A percentile compares a stretch with the other conserved stretches of the same genome.
Evolutionary conservation across 768 basidiomycete species (phyloP).

Genomic region (Leccinum rimulosum): DNA sequence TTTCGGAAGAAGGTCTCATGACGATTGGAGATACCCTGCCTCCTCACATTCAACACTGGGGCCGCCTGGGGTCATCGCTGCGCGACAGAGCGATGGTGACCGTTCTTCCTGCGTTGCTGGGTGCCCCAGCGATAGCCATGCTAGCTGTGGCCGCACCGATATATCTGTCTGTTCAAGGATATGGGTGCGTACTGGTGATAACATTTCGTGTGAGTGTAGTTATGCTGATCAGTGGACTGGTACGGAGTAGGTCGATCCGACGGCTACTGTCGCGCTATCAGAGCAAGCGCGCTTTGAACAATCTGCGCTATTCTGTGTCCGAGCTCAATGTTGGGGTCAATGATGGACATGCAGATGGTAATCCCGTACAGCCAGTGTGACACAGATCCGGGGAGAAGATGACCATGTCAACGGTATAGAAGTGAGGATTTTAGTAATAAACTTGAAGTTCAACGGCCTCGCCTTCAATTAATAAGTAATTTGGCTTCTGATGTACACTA

Average conservation of each 20-base stretch:
- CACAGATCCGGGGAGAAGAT: not conserved
- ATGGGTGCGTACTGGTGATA: not conserved
- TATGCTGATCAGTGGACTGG: not conserved
- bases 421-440: too few species aligned
- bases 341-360: not conserved
- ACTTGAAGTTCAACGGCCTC: too few species aligned
- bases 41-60: not conserved
- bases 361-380: not conserved
- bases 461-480: too few species aligned
- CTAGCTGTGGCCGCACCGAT: not conserved
- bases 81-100: not conserved
- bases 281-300: not conserved
- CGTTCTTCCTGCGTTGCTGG: conserved; percentile 2
- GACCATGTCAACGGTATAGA: too few species aligned
- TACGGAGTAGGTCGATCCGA: not conserved
- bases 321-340: not conserved
- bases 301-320: not conserved
- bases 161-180: not conserved
- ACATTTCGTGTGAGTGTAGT: not conserved
- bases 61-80: not conserved
- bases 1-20: not conserved
- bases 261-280: not conserved
- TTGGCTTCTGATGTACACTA: too few species aligned
- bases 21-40: not conserved
- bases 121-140: not conserved